A percentile compares a stretch with the other conserved stretches of the same genome.
Evolutionary conservation across 192 early-diverging fungal genomes (phyloP).

Genomic region (Dispira simplex): DNA sequence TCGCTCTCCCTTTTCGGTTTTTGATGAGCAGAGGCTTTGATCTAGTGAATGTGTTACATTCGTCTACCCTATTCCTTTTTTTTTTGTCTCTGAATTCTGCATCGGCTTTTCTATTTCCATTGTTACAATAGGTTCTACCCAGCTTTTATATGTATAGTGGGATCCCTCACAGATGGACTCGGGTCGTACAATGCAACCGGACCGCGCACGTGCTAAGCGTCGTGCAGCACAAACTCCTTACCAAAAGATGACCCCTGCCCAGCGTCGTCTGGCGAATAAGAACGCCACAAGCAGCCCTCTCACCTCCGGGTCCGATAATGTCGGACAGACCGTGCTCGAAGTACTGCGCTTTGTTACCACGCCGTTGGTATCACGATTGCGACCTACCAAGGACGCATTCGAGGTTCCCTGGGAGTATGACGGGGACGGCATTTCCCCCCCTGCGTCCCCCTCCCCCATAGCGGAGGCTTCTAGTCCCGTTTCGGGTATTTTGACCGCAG

Average conservation of each 20-base stretch:
- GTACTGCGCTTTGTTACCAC: conserved; percentile 19
- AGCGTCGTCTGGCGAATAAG: not conserved
- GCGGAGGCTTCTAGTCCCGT: not conserved
- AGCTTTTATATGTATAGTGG: too few relatives aligned
- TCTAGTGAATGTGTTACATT: too few relatives aligned
- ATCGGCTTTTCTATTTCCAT: too few relatives aligned
- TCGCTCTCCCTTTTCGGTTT: too few relatives aligned
- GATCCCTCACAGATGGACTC: too few relatives aligned
- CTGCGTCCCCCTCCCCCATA: not conserved
- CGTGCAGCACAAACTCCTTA: not conserved
- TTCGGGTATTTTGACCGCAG: not conserved
- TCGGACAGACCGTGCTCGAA: conserved; percentile 16
- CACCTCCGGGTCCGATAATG: conserved; percentile 2
- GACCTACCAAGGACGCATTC: conserved; percentile 16
- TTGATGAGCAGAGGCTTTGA: too few relatives aligned
- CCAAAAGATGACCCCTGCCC: not conserved
- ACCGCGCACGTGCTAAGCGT: not conserved
- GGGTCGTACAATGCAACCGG: too few relatives aligned
- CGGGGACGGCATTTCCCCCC: conserved; percentile 18
- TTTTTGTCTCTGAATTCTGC: too few relatives aligned
- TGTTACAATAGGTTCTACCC: too few relatives aligned
- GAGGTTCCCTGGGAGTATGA: conserved; percentile 25
- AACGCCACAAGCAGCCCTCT: not conserved
- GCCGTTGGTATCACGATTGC: conserved; percentile 18
- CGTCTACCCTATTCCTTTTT: too few relatives aligned